Evolutionary conservation across 768 basidiomycete genomes (phyloP), one percentile per base, ranked within the genome.

Genomic region (Saitozyma podzolica): DNA sequence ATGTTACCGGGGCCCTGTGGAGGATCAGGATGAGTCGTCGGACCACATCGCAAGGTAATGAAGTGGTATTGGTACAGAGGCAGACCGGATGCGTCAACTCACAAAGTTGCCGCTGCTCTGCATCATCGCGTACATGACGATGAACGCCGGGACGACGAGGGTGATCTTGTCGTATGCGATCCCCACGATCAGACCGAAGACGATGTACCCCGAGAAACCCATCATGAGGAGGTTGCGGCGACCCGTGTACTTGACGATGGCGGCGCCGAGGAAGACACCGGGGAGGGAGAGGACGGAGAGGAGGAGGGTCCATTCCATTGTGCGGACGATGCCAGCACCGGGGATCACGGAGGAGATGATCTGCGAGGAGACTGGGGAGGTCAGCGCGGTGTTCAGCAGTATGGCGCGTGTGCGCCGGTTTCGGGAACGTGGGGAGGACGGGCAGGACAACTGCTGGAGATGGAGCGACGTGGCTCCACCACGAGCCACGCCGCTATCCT

Each of bases 91-190:
- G 69, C 88, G 84, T 19, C 89, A 88, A 2, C 88, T 88, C 16
- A 88, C 88, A 80, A 88, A 53, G 68, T 89, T 89, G n/a, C 87
- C 88, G n/a, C 29, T 40, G 19, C 13, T 29, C 67, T 88, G 86
- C 87, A 89, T 87, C 58, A 88, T 78, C 2, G 86, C 88, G 74
- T 88, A 89, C 66, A 89, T 85, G 63, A 89, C 78, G 55, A 89
- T 83, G 69, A 90, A 90, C 9, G 86, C 81, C 6, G 85, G 86
- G 47, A 84, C 83, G 37, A 87, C 86, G 19, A 83, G 81, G 16
- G 84, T 87, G 54, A 89, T 86, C 72, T 82, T 84, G 61, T 88
- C 81, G 69, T 88, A 89, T 0, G 84, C 56, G 16, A 62, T 41
- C 40, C 61, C 56, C 29, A 61, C 49, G 45, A 59, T 59, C 42